phyloP scores from a whole-genome alignment of 345 rosid species.

The Psidium friedrichsthalianum region DNA sequence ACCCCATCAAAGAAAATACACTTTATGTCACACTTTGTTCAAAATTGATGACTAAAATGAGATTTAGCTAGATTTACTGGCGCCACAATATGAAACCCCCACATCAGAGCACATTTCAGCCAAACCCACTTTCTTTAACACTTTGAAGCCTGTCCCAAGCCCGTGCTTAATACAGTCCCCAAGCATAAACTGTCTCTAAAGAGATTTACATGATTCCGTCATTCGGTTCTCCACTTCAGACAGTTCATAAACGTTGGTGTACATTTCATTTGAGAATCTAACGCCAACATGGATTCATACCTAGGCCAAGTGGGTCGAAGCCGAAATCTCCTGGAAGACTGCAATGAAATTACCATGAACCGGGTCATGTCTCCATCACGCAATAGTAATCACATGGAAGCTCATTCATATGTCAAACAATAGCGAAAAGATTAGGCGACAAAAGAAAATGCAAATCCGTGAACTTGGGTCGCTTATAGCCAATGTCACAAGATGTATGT shows the following conservation, averaged over 20 bases:
- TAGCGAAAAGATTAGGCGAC: neutral
- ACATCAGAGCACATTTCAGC: neutral
- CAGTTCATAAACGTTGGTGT: neutral
- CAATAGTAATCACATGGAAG: neutral
- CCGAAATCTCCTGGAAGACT: constrained; percentile 92
- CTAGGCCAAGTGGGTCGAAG: constrained; percentile 87
- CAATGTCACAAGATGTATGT: neutral
- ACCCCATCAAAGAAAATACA: neutral
- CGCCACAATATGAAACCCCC: neutral
- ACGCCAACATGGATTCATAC: constrained; percentile 10
- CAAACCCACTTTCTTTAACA: neutral
- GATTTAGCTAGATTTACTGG: neutral
- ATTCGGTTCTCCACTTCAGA: neutral
- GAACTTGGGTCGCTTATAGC: neutral
- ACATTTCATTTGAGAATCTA: neutral
- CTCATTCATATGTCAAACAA: neutral
- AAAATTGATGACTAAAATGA: too few species aligned
- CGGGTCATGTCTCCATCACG: neutral
- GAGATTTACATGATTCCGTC: neutral
- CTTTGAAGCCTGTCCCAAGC: neutral
- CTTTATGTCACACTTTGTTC: neutral
- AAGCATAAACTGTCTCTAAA: neutral
- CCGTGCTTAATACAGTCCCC: neutral
- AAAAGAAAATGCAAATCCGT: neutral
- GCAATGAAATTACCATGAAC: constrained; percentile 2